These are phyloP conservation scores for Citrus trifoliata DNA, from an alignment of 345 rosid species.

Conservation along the genomic window DNA sequence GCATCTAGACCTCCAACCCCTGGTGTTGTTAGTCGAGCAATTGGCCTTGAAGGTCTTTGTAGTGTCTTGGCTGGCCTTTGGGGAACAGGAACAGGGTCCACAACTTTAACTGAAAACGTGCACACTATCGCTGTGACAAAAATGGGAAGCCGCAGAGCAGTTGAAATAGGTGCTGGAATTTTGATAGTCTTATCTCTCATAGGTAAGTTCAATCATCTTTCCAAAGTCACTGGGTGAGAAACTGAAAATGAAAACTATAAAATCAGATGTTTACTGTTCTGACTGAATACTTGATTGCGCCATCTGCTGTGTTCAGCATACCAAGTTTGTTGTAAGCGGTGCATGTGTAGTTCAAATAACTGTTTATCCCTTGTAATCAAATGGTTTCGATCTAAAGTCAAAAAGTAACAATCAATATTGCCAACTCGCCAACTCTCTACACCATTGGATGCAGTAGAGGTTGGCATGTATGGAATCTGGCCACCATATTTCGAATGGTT, in stretches of 20 bases:
- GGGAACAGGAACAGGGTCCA: constrained; percentile 98
- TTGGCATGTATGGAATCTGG: neutral
- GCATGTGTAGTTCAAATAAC: neutral
- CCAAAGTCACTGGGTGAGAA: constrained; percentile 1
- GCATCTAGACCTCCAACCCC: constrained; percentile 94
- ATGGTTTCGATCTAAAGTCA: neutral
- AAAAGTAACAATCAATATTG: neutral
- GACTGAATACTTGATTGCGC: neutral
- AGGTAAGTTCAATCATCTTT: constrained; percentile 44
- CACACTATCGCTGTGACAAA: constrained; percentile 97
- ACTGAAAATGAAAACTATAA: neutral
- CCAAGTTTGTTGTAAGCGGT: neutral
- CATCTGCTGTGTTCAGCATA: neutral
- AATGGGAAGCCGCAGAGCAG: constrained; percentile 97
- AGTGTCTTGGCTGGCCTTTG: constrained; percentile 96
- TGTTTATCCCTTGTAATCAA: neutral
- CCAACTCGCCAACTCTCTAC: neutral
- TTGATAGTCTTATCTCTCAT: constrained; percentile 74
- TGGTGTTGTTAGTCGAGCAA: constrained; percentile 88
- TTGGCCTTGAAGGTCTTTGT: constrained; percentile 92
- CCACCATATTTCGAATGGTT: neutral
- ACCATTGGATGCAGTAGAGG: neutral
- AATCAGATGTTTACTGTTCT: neutral
- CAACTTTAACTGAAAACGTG: constrained; percentile 92
- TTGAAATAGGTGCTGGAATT: constrained; percentile 82